These are phyloP conservation scores for Kwoniella dejecticola DNA, from an alignment of 768 basidiomycete species.

Conservation along the genomic window DNA sequence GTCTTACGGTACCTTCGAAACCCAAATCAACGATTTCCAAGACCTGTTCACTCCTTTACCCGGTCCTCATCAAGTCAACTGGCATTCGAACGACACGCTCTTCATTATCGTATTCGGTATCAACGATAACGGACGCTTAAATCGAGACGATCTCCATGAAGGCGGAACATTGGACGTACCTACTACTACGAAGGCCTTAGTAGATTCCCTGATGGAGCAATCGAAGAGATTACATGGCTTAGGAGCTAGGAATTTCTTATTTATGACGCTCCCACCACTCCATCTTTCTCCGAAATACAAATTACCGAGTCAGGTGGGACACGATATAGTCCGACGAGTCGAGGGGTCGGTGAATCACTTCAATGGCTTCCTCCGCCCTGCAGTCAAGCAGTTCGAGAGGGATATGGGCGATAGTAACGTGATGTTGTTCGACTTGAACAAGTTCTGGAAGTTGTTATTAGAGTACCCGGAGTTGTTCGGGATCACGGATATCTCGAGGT, in stretches of 20 bases:
- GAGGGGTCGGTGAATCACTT: conserved; percentile 1
- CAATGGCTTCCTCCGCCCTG: conserved; percentile 4
- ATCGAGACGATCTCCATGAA: conserved; percentile 18
- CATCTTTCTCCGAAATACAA: conserved; percentile 23
- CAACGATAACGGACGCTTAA: conserved; percentile 26
- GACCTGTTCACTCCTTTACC: conserved; percentile 28
- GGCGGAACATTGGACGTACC: conserved; percentile 13
- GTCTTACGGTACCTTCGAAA: conserved; percentile 20
- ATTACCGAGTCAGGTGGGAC: conserved; percentile 14
- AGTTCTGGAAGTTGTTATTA: conserved; percentile 11
- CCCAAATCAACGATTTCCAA: conserved; percentile 26
- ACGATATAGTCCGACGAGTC: conserved; percentile 17
- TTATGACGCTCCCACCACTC: conserved; percentile 15
- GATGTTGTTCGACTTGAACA: conserved; percentile 20
- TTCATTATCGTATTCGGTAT: conserved; percentile 29
- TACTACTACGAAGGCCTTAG: conserved; percentile 8
- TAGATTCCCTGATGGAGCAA: neutral
- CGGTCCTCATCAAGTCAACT: conserved; percentile 19
- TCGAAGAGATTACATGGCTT: conserved; percentile 7
- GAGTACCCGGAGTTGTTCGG: conserved; percentile 24
- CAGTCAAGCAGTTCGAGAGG: neutral
- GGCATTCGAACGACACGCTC: conserved; percentile 23
- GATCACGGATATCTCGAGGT: conserved; percentile 21
- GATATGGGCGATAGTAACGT: conserved; percentile 10
- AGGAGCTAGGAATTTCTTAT: conserved; percentile 17